Base-by-base conservation (phyloP, 2,329 filamentous ascomycete genomes). In the Calonectria hongkongensis region DNA sequence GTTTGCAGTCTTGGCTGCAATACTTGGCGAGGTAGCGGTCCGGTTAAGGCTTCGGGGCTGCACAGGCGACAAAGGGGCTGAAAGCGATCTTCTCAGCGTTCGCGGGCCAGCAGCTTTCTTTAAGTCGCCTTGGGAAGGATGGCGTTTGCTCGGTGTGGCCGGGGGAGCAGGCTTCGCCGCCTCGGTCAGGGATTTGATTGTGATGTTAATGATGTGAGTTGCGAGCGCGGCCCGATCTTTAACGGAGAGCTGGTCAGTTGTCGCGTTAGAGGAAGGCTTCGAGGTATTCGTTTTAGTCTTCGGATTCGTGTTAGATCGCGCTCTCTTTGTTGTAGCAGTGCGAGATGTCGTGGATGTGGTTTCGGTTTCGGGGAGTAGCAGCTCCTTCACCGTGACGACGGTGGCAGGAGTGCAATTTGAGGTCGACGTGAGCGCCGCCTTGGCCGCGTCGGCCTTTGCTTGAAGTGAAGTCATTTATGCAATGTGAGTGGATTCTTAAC, bases 171-270 rank as follows among this genome's bases (percentile, higher is more conserved):
- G 83, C 80, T 92, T 95, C 25, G 91, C 87, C 0, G 91, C 91
- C 69, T 94, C 92, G n/a, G 89, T 88, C 4, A 96, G 87, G 12
- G 89, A 88, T 79, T 94, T 95, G 47, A 96, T 86, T 1, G 92
- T 88, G 8, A 87, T 86, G 81, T 96, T 96, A 78, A 95, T 91
- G 43, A 95, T 87, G 73, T 95, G 90, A 0, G 94, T 95, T 15
- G 94, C 94, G 43, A 96, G 84, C 54, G 90, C 87, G 64, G 91
- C 92, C 81, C 89, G 91, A 71, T 95, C 93, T 77, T 83, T 87
- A 76, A 77, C 67, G 27, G 73, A 82, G 75, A 78, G 79, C 75
- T 72, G 80, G 76, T 76, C 82, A 74, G 74, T 81, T 81, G n/a
- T 47, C 43, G 76, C 70, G 65, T 78, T 77, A 21, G 73, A 68